Conservation (phyloP, 164 flowering plant species). For the Brasenia schreberi region DNA sequence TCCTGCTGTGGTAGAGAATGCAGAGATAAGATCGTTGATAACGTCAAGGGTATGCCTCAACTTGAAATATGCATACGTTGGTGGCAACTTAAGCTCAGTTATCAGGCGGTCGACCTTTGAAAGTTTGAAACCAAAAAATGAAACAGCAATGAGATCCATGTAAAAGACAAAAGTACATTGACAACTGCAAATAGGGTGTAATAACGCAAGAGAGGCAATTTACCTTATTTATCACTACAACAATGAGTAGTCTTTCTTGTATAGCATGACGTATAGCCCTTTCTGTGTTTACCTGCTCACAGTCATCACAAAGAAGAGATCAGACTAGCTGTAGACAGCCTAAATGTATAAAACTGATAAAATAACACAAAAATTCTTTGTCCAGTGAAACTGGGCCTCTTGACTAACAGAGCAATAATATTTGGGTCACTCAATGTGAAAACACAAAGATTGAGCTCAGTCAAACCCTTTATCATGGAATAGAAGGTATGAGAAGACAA, state of each 20-base stretch:
- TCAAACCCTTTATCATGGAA: too few relatives aligned
- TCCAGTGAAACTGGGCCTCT: too few relatives aligned
- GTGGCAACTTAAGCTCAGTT: conserved; percentile 95
- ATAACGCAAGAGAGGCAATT: not conserved
- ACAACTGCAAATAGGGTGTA: not conserved
- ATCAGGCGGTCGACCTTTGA: conserved; percentile 89
- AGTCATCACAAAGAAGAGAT: not conserved
- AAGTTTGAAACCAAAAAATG: conserved; percentile 19
- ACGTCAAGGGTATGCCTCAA: conserved; percentile 65
- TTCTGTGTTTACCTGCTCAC: conserved; percentile 85
- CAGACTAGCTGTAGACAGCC: not conserved
- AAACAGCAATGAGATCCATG: not conserved
- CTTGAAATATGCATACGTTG: conserved; percentile 92
- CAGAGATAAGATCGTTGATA: conserved; percentile 69
- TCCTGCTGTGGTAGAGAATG: conserved; percentile 85
- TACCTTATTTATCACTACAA: conserved; percentile 95
- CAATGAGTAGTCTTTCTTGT: conserved; percentile 90
- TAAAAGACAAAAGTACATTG: not conserved
- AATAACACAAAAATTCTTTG: not conserved
- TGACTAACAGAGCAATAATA: too few relatives aligned
- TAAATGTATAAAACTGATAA: not conserved
- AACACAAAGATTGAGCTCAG: too few relatives aligned
- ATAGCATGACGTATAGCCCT: conserved; percentile 99
- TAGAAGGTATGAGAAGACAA: too few relatives aligned
- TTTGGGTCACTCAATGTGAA: too few relatives aligned